These are phyloP conservation scores for Saturnispora bothae DNA, from an alignment of 805 yeast genomes.

Conservation along the genomic window DNA sequence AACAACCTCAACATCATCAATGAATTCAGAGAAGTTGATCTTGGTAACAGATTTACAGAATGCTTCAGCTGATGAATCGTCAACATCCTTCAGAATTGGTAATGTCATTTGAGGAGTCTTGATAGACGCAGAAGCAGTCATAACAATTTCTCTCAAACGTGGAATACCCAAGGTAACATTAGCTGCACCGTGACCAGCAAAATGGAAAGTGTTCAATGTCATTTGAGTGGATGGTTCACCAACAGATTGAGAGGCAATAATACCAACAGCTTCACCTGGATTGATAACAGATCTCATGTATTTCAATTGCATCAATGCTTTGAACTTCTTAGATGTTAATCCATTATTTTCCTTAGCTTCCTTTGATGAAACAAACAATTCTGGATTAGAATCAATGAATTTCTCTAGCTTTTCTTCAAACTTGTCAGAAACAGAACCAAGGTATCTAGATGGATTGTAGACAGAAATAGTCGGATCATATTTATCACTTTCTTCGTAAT, in stretches of 20 bases:
- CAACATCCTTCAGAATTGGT: slow-evolving; percentile 71
- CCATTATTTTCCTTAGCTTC: slow-evolving; percentile 35
- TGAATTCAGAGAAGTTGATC: slow-evolving; percentile 78
- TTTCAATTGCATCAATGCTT: slow-evolving; percentile 94
- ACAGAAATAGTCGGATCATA: slow-evolving; percentile 84
- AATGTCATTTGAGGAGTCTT: slow-evolving; percentile 99
- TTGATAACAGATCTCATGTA: slow-evolving; percentile 91
- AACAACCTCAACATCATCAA: slow-evolving; percentile 73
- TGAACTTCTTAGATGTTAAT: slow-evolving; percentile 70
- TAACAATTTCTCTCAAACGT: slow-evolving; percentile 98
- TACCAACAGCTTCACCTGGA: slow-evolving; percentile 98
- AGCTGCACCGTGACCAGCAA: slow-evolving; percentile 99
- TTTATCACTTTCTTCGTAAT: slow-evolving; percentile 48
- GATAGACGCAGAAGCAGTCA: slow-evolving; percentile 94
- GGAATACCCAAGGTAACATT: slow-evolving; percentile 99
- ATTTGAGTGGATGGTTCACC: slow-evolving; percentile 99
- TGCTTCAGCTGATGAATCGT: slow-evolving; percentile 79
- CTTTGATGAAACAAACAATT: slow-evolving; percentile 44
- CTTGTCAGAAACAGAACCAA: slow-evolving; percentile 88
- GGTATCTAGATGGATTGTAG: slow-evolving; percentile 77
- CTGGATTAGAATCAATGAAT: slow-evolving; percentile 48
- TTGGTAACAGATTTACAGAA: slow-evolving; percentile 86
- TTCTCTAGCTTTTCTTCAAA: slow-evolving; percentile 74
- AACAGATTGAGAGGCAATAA: slow-evolving; percentile 93
- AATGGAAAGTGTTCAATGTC: slow-evolving; percentile 95